A percentile compares a stretch with the other conserved stretches of the same genome.
phyloP scores from a whole-genome alignment of 2,329 filamentous ascomycete genomes.

The Magnaporthiopsis rhizophila region DNA sequence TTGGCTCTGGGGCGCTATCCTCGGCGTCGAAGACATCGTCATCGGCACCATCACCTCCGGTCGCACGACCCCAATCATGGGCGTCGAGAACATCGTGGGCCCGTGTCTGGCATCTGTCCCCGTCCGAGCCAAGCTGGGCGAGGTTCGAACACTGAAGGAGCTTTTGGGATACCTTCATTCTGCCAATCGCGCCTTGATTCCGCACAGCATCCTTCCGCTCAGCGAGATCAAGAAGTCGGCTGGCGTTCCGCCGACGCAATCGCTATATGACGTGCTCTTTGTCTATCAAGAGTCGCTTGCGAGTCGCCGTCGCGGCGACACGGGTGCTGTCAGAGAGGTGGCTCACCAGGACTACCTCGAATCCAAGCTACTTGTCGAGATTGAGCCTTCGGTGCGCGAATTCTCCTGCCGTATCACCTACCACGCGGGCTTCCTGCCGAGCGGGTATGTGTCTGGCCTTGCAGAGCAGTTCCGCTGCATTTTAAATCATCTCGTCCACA shows the following conservation, averaged over 20 bases:
- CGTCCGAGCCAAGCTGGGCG: constrained; percentile 52
- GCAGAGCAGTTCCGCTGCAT: constrained; percentile 49
- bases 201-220: constrained; percentile 56
- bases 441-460: constrained; percentile 47
- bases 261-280: constrained; percentile 70
- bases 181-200: constrained; percentile 57
- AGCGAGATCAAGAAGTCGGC: constrained; percentile 59
- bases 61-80: constrained; percentile 61
- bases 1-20: constrained; percentile 57
- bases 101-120: constrained; percentile 75
- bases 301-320: constrained; percentile 10
- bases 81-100: constrained; percentile 66
- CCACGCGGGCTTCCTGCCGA: constrained; percentile 40
- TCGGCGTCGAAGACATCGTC: constrained; percentile 57
- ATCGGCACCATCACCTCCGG: constrained; percentile 80
- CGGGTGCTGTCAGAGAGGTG: constrained; percentile 38
- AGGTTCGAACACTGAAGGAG: constrained; percentile 45
- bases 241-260: constrained; percentile 43
- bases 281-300: constrained; percentile 72
- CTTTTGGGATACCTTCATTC: constrained; percentile 57
- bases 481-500: constrained; percentile 27
- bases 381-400: constrained; percentile 50
- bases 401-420: constrained; percentile 40
- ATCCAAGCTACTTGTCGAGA: constrained; percentile 66
- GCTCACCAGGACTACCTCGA: constrained; percentile 65